Percentiles rank a stretch among this genome's conserved stretches.
phyloP scores from a whole-genome alignment of 768 basidiomycete genomes.

The Lactarius pseudohatsudake region DNA sequence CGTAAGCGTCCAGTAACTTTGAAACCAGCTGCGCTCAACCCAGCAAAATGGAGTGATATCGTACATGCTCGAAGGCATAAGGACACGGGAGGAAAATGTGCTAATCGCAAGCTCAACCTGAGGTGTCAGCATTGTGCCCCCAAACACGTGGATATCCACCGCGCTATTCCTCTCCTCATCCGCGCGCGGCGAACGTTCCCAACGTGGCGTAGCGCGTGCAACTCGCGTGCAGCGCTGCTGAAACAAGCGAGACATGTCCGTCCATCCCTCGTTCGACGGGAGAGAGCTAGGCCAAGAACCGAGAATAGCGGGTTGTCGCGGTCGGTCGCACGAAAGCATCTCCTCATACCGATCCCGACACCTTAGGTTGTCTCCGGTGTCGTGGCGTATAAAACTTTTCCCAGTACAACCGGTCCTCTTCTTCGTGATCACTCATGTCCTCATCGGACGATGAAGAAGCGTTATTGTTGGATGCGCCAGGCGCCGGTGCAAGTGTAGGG shows the following conservation, averaged over 20 bases:
- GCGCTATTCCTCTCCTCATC: neutral
- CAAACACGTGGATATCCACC: neutral
- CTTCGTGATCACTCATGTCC: conserved; percentile 13
- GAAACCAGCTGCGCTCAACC: neutral
- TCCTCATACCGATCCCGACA: neutral
- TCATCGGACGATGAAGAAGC: neutral
- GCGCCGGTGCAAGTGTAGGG: neutral
- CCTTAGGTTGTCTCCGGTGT: neutral
- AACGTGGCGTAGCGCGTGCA: neutral
- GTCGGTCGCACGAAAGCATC: neutral
- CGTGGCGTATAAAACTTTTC: conserved; percentile 3
- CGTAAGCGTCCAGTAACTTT: neutral
- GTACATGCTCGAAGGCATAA: neutral
- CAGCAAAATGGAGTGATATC: neutral
- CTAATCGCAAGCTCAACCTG: neutral
- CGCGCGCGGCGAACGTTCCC: neutral
- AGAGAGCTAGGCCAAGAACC: neutral
- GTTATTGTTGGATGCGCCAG: neutral
- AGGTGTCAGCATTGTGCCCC: neutral
- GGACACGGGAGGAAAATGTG: neutral
- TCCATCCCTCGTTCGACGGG: neutral
- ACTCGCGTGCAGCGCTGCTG: neutral
- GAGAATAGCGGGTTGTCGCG: neutral
- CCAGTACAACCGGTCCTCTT: conserved; percentile 5
- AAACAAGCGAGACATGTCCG: neutral